These are phyloP conservation scores for Chimonanthus praecox DNA, from an alignment of 164 flowering plant species.

Conservation along the genomic window DNA sequence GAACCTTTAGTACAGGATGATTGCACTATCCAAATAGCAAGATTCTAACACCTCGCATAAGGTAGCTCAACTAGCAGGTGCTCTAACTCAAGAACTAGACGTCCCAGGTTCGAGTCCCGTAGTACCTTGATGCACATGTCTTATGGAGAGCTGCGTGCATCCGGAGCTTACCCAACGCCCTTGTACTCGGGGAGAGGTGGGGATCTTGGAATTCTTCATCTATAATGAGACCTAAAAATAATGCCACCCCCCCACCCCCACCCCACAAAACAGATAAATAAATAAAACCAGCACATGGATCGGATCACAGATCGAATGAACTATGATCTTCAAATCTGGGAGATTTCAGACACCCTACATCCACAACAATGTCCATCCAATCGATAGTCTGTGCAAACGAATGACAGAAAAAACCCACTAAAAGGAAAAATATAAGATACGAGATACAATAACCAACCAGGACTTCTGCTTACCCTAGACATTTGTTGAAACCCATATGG, in stretches of 20 bases:
- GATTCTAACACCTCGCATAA: not conserved
- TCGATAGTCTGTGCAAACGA: not conserved
- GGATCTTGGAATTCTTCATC: too few species aligned
- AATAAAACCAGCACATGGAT: not conserved
- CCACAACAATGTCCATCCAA: not conserved
- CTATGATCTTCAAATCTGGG: not conserved
- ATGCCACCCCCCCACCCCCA: too few species aligned
- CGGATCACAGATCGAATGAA: not conserved
- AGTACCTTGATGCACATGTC: too few species aligned
- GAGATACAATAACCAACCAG: not conserved
- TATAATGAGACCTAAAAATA: too few species aligned
- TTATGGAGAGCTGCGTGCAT: too few species aligned
- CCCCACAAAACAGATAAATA: too few species aligned
- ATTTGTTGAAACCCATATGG: conserved; percentile 54
- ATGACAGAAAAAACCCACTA: not conserved
- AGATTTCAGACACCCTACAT: not conserved
- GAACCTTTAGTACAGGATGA: not conserved
- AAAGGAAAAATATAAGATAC: not conserved
- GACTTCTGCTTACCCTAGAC: conserved; percentile 52
- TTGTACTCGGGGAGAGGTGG: too few species aligned
- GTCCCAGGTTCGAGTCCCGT: too few species aligned
- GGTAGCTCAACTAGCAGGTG: not conserved
- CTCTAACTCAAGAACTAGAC: not conserved
- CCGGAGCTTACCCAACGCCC: too few species aligned
- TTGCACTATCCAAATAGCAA: too few species aligned